Base-by-base conservation (phyloP, 345 rosid species). In the Aurinia saxatilis region DNA sequence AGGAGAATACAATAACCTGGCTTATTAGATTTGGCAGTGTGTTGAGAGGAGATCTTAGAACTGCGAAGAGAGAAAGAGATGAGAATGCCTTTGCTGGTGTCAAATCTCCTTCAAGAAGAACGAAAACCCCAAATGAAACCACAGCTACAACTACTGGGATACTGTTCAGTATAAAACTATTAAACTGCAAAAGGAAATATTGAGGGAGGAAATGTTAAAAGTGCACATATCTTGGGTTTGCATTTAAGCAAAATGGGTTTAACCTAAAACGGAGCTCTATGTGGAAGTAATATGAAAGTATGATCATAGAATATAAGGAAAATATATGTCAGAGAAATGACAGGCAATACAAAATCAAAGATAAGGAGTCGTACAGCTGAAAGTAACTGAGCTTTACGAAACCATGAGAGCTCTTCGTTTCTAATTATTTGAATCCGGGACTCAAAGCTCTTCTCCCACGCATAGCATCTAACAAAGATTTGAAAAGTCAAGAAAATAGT, bases 1-100 rank as follows among this genome's bases (percentile, higher is more conserved):
- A 63, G 59, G 46, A 17, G 39, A n/a, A n/a, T 18, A 57, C 50
- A 38, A 41, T 52, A 52, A 93, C 96, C 97, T 87, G 95, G 62
- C 91, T 87, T 52, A 90, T 79, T 58, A 87, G 77, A 65, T 87
- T 93, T 35, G 97, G 97, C 65, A 93, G 88, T 83, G 78, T 77
- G 66, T 85, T 84, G 62, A 93, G 75, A 70, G 97, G 97, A 65
- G 72, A 70, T 50, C 91, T 83, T 27, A 93, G 79, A 63, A 93
- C 75, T 40, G 96, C 79, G 47, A 93, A 93, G 25, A 93, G 77
- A 60, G 99, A 93, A 35, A 93, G 95, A 23, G 99, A 93, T 57
- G 99, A 87, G 77, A 93, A 93, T 61, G 99, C 97, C 65, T 85
- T 85, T 10, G 96, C 90, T 39, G 97, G 97, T 47, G 99, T 93